These are phyloP conservation scores for Zelonia costaricensis DNA, from an alignment of 208 protist species.

Conservation along the genomic window DNA sequence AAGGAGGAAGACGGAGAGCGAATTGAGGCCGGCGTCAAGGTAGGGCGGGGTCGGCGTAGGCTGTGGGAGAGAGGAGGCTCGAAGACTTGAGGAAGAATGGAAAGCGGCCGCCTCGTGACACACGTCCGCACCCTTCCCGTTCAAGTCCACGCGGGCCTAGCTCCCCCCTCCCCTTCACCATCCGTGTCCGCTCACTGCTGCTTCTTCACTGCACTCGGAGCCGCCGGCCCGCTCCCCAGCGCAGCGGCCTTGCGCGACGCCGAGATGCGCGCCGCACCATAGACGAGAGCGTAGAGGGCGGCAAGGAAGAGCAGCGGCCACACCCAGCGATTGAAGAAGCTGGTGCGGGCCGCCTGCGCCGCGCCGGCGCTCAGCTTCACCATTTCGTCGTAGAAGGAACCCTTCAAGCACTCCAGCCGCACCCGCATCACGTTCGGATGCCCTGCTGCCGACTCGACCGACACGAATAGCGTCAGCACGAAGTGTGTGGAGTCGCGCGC, in stretches of 20 bases:
- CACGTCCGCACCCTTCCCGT: too few species aligned
- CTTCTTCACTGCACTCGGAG: slow-evolving; percentile 11
- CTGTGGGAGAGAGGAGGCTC: too few species aligned
- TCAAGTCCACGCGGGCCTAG: too few species aligned
- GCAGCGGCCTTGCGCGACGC: slow-evolving; percentile 4
- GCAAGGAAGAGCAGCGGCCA: slow-evolving; percentile 40
- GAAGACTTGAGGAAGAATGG: too few species aligned
- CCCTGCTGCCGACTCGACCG: neutral
- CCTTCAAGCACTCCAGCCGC: slow-evolving; percentile 35
- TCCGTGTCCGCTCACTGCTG: slow-evolving; percentile 6
- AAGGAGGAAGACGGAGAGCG: too few species aligned
- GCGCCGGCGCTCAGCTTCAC: slow-evolving; percentile 1
- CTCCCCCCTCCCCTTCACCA: neutral
- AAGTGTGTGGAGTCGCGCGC: slow-evolving; percentile 6
- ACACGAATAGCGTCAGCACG: slow-evolving; percentile 15
- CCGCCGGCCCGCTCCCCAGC: neutral
- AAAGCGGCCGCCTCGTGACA: too few species aligned
- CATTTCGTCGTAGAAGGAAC: slow-evolving; percentile 20
- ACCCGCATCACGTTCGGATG: slow-evolving; percentile 14
- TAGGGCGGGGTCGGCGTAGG: too few species aligned
- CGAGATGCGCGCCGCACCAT: slow-evolving; percentile 10
- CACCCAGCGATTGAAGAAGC: slow-evolving; percentile 39
- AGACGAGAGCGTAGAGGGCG: slow-evolving; percentile 38
- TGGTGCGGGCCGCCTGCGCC: slow-evolving; percentile 22
- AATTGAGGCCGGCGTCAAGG: too few species aligned